Evolutionary conservation across 1,139 yeast genomes (phyloP).

Genomic region (Candida labiduridarum): DNA sequence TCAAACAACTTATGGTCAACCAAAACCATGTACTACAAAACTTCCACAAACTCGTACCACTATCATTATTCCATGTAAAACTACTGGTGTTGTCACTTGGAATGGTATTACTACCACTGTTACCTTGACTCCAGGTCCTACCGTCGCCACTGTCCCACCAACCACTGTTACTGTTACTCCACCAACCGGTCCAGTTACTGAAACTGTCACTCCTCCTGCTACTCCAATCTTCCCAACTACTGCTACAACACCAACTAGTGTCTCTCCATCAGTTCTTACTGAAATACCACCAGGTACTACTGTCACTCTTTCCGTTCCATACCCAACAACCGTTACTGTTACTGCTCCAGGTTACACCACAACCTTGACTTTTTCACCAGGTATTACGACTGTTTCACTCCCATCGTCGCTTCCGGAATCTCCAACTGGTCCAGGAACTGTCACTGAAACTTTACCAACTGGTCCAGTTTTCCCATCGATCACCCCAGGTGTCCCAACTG

Average conservation of each 20-base stretch:
- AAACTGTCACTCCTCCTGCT: not conserved
- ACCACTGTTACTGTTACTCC: slow-evolving; percentile 6
- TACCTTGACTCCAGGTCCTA: slow-evolving; percentile 4
- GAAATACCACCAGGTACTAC: slow-evolving; percentile 2
- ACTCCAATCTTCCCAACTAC: not conserved
- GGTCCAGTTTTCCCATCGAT: slow-evolving; percentile 1
- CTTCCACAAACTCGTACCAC: slow-evolving; percentile 2
- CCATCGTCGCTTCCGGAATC: not conserved
- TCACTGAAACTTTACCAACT: not conserved
- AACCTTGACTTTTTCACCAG: not conserved
- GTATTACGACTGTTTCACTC: not conserved
- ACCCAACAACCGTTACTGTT: slow-evolving; percentile 3
- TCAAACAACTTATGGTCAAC: not conserved
- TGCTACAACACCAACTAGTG: not conserved
- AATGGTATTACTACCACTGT: slow-evolving; percentile 3
- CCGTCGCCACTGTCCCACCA: slow-evolving; percentile 5
- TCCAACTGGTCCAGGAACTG: not conserved
- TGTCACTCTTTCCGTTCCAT: slow-evolving; percentile 1
- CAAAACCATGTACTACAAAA: slow-evolving; percentile 5
- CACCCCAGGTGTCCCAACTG: not conserved
- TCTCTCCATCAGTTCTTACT: not conserved
- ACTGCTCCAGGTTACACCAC: slow-evolving; percentile 3
- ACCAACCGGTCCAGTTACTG: not conserved
- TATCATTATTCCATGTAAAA: slow-evolving; percentile 1
- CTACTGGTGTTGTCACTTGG: slow-evolving; percentile 8